These are phyloP conservation scores for Melaleuca alternifolia DNA, from an alignment of 345 rosid genomes.

Conservation along the genomic window DNA sequence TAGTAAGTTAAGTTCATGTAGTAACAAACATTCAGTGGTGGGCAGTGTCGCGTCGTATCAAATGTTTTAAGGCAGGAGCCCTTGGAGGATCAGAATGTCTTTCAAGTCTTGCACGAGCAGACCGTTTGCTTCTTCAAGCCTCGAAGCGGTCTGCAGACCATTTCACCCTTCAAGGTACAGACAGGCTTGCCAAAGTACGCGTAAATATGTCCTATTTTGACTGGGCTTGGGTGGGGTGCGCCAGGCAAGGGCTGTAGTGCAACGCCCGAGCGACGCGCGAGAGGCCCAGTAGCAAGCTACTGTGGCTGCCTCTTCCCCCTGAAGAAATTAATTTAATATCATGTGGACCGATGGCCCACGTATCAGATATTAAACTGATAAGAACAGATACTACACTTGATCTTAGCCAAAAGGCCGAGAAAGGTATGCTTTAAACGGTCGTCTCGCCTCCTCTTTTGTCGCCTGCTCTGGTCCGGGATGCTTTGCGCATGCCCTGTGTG, in stretches of 20 bases:
- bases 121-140: neutral
- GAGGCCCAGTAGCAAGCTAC: too few species aligned
- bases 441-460: neutral
- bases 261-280: too few species aligned
- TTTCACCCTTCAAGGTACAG: too few species aligned
- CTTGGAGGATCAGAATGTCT: neutral
- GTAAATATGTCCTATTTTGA: too few species aligned
- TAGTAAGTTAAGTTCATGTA: neutral
- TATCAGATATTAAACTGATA: constrained; percentile 48
- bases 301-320: too few species aligned
- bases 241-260: too few species aligned
- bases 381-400: constrained; percentile 48
- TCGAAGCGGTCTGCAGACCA: neutral
- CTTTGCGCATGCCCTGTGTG: neutral
- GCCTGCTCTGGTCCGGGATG: neutral
- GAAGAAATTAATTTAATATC: too few species aligned
- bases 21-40: neutral
- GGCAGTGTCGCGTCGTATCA: neutral
- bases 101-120: too few species aligned
- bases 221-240: too few species aligned
- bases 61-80: neutral
- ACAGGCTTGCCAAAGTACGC: too few species aligned
- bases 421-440: constrained; percentile 14
- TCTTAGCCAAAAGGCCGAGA: constrained; percentile 59
- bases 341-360: too few species aligned